Evolutionary conservation across 2,329 filamentous ascomycete species (phyloP).

Genomic region (Trichoderma aggressivum): DNA sequence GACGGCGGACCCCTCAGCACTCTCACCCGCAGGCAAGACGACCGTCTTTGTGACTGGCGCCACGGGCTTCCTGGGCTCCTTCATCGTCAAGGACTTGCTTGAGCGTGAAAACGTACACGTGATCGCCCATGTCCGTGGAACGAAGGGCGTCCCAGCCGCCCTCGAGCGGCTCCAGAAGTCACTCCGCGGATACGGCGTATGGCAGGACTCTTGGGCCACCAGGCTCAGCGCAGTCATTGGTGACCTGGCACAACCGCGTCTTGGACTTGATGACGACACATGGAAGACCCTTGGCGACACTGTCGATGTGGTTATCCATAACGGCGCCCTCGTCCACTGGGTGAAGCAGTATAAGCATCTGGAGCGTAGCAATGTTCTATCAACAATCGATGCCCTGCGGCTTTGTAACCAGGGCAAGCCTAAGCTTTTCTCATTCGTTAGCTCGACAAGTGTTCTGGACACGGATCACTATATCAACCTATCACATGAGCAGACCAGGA

Average conservation of each 20-base stretch:
- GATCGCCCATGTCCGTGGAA: constrained; percentile 69
- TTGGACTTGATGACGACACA: constrained; percentile 64
- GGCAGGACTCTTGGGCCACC: constrained; percentile 64
- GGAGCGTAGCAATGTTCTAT: constrained; percentile 72
- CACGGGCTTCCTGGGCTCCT: constrained; percentile 74
- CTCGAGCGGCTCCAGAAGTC: constrained; percentile 64
- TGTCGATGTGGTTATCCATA: constrained; percentile 75
- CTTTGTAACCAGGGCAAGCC: constrained; percentile 74
- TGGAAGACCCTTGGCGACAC: constrained; percentile 65
- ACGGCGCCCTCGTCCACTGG: constrained; percentile 81
- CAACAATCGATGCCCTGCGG: constrained; percentile 70
- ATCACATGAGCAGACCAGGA: constrained; percentile 49
- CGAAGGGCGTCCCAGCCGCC: constrained; percentile 56
- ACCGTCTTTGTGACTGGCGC: constrained; percentile 83
- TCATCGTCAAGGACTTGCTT: constrained; percentile 73
- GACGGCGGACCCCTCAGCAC: constrained; percentile 35
- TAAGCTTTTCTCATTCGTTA: constrained; percentile 78
- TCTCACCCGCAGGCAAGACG: constrained; percentile 26
- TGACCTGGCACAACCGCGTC: constrained; percentile 66
- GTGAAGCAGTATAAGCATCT: constrained; percentile 72
- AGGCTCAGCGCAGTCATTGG: constrained; percentile 68
- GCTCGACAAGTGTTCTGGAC: constrained; percentile 73
- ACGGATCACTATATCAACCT: constrained; percentile 75
- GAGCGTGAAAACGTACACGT: constrained; percentile 44
- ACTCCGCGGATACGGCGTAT: constrained; percentile 74